Base-by-base conservation (phyloP, 345 rosid genomes). In the Durio zibethinus region DNA sequence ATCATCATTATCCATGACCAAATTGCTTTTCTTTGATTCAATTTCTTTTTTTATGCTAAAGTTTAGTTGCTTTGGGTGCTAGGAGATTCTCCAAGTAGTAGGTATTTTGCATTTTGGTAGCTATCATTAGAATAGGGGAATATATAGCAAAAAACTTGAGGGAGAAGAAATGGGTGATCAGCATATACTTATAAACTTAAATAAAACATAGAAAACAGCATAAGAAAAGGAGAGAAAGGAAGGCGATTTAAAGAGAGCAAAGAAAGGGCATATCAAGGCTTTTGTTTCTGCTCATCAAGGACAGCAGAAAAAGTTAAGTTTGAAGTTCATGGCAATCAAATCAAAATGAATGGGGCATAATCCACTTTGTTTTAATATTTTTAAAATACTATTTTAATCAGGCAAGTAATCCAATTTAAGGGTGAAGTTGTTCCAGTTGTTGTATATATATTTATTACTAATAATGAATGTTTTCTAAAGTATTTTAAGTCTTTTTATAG, bases 261-360 rank as follows among this genome's bases (percentile, higher is more conserved):
- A 16, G 74, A 54, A 72, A 67, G 15, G 73, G 76, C 33, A 75
- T 74, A 80, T 77, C 82, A 74, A 79, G 88, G 89, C 85, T 76
- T 85, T 81, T 85, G 59, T 76, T 47, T 81, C 85, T 77, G 43
- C 82, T 79, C 82, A 75, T 42, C 70, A 50, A 80, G 62, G 80
- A 66, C 77, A 75, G 67, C 74, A 76, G 70, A 48, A 69, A 85
- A 85, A 79, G 85, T 56, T 50, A 52, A 38, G 78, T 80, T 81
- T 80, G 84, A 86, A 77, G 78, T 81, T 83, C 78, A 77, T 78
- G 85, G 72, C 70, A 63, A 79, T 82, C 82, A 81, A 78, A 83
- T 81, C 83, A 79, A 74, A 76, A 66, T 40, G 42, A 38, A 66
- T 40, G 33, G 33, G 35, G 27, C 12, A 12, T 18, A 53, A 23